Base-by-base conservation (phyloP, 768 basidiomycete species). In the Coprinopsis cinerea region DNA sequence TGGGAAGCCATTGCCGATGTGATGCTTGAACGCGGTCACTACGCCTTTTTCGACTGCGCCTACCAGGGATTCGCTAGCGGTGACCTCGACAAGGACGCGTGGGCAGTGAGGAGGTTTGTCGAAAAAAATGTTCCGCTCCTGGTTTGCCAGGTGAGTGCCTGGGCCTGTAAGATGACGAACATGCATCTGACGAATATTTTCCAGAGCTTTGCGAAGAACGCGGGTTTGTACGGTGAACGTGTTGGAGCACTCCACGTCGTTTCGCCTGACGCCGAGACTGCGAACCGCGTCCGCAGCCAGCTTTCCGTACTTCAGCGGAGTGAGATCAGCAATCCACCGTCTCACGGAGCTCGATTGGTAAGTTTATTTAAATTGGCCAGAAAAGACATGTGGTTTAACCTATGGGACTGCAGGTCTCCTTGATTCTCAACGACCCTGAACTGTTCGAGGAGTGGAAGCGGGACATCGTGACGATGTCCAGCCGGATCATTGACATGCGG, bases 51-150 rank as follows among this genome's bases (percentile, higher is more conserved):
- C 64, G 94, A 98, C 70, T 88, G 86, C 63, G 94, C 94, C 2
- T 98, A 98, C 70, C 94, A 96, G 68, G 94, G 94, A 15, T 98
- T 97, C 65, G 94, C 93, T 15, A 92, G 88, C 57, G 94, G 94
- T 1, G 83, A 92, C 64, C 73, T 96, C 60, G 85, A 94, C 63
- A 79, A 81, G 57, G 96, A 99, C 63, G 93, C 92, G 4, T 87
- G 83, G 77, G 91, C 94, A 13, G 88, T 97, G 56, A 74, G 92
- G 57, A 77, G 88, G 69, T 98, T 99, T 70, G 85, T 83, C 41
- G 71, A 81, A 58, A 75, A 76, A 50, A 78, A 73, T 48, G 82
- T 92, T 52, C 81, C 87, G 45, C 68, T 91, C 72, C 79, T 89
- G 44, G 76, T 98, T 37, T 97, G 94, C 73, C 90, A 92, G 84